Conservation (phyloP, 441 rosid species). For the Erodium moschatum region DNA sequence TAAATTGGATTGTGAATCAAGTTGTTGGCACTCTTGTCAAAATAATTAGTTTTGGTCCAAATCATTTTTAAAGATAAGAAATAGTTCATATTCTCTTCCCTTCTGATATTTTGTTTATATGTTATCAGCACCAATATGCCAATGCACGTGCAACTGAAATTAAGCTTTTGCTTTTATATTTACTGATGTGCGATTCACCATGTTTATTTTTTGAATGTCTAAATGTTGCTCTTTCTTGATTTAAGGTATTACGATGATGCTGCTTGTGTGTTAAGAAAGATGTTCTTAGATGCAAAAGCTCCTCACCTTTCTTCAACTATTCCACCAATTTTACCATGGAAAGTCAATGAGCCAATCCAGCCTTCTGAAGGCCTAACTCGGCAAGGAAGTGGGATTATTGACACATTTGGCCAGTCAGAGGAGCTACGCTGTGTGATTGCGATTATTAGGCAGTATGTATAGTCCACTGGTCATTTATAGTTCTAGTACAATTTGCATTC, state of each 20-base stretch:
- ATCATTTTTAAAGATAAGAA: no score
- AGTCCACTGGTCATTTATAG: slow-evolving; percentile 12
- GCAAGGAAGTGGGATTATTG: slow-evolving; percentile 98
- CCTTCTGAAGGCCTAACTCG: slow-evolving; percentile 88
- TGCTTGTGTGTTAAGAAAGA: slow-evolving; percentile 93
- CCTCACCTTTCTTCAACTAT: slow-evolving; percentile 92
- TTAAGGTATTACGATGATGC: slow-evolving; percentile 94
- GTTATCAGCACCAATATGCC: no score
- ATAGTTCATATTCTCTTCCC: no score
- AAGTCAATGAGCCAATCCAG: slow-evolving; percentile 72
- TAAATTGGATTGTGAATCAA: no score
- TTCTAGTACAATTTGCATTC: slow-evolving; percentile 11
- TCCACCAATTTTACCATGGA: slow-evolving; percentile 95
- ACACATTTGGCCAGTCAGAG: slow-evolving; percentile 92
- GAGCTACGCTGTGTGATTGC: slow-evolving; percentile 99
- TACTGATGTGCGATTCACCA: background rate
- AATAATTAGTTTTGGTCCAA: no score
- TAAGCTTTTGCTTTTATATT: no score
- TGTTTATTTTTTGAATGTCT: background rate
- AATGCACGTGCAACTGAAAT: background rate
- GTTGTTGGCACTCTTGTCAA: no score
- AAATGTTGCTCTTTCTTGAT: slow-evolving; percentile 20
- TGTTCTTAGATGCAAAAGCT: slow-evolving; percentile 97
- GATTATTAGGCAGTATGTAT: slow-evolving; percentile 84
- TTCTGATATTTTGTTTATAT: no score